Conservation (phyloP, 139 green algal genomes). For the Pleodorina starrii region DNA sequence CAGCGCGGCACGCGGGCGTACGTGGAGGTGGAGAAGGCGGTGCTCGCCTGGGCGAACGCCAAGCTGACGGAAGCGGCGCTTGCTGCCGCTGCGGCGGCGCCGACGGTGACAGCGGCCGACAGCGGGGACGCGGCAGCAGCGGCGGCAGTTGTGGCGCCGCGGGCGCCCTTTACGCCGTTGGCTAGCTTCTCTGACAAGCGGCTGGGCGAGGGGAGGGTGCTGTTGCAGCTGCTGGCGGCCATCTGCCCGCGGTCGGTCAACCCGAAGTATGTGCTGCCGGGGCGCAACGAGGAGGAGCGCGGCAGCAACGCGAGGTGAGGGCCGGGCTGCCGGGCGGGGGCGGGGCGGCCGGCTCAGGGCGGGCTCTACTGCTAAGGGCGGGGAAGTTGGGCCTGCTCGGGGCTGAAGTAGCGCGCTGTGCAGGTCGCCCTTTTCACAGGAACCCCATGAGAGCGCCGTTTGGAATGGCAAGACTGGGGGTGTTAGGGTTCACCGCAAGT, state of each 20-base stretch:
- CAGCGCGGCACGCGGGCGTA: slow-evolving; percentile 1
- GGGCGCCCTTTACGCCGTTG: background rate
- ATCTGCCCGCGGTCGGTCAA: slow-evolving; percentile 61
- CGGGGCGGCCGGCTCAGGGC: too few relatives aligned
- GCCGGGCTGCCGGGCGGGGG: too few relatives aligned
- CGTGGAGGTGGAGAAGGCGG: slow-evolving; percentile 48
- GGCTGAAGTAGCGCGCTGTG: background rate
- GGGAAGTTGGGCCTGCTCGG: background rate
- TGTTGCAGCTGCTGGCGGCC: slow-evolving; percentile 67
- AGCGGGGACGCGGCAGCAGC: background rate
- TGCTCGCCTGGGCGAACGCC: slow-evolving; percentile 47
- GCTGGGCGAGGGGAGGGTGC: slow-evolving; percentile 41
- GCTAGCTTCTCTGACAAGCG: slow-evolving; percentile 33
- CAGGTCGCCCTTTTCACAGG: background rate
- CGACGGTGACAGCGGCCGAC: background rate
- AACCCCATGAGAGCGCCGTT: background rate
- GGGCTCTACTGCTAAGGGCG: too few relatives aligned
- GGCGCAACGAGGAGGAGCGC: slow-evolving; percentile 49
- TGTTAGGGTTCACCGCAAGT: background rate
- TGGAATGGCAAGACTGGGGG: background rate
- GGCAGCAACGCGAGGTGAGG: slow-evolving; percentile 65
- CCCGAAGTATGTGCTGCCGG: slow-evolving; percentile 52
- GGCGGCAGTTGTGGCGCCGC: background rate
- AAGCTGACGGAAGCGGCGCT: background rate
- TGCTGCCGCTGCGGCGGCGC: background rate